Percentiles rank a stretch among this genome's conserved stretches.
Evolutionary conservation across 2,329 filamentous ascomycete genomes (phyloP).

Genomic region (Didymella glomerata): DNA sequence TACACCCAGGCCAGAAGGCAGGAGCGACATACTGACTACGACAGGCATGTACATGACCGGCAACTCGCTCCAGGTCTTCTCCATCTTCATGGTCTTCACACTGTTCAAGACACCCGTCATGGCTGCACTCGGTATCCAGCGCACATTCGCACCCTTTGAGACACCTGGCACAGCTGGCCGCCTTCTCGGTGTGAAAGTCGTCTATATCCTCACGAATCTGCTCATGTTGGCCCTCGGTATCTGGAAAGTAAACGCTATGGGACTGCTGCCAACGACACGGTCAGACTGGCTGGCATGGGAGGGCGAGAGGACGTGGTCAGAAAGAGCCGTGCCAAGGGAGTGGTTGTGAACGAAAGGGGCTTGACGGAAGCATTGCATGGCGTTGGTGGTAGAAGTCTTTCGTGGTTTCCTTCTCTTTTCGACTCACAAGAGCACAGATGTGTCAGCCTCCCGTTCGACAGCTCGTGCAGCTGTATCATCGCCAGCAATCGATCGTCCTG

Average conservation of each 20-base stretch:
- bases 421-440: not conserved
- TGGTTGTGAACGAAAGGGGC: slow-evolving; percentile 36
- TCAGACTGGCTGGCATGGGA: slow-evolving; percentile 99
- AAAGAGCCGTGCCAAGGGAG: slow-evolving; percentile 48
- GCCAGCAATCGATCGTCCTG: too few relatives aligned
- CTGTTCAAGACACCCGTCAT: slow-evolving; percentile 95
- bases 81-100: slow-evolving; percentile 99
- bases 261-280: slow-evolving; percentile 91
- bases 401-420: slow-evolving; percentile 5
- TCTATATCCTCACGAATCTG: slow-evolving; percentile 88
- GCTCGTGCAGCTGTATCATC: too few relatives aligned
- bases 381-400: slow-evolving; percentile 8
- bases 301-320: slow-evolving; percentile 64
- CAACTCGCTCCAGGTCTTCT: slow-evolving; percentile 97
- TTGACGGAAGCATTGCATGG: slow-evolving; percentile 11
- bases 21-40: slow-evolving; percentile 7
- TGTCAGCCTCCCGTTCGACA: too few relatives aligned
- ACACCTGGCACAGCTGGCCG: slow-evolving; percentile 77
- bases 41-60: slow-evolving; percentile 97
- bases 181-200: slow-evolving; percentile 82
- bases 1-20: not conserved
- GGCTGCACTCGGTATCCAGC: slow-evolving; percentile 82
- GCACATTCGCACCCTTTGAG: slow-evolving; percentile 91
- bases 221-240: slow-evolving; percentile 84
- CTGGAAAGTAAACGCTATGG: slow-evolving; percentile 98